phyloP scores from a whole-genome alignment of 768 basidiomycete genomes.

The Cyclocybe aegerita region DNA sequence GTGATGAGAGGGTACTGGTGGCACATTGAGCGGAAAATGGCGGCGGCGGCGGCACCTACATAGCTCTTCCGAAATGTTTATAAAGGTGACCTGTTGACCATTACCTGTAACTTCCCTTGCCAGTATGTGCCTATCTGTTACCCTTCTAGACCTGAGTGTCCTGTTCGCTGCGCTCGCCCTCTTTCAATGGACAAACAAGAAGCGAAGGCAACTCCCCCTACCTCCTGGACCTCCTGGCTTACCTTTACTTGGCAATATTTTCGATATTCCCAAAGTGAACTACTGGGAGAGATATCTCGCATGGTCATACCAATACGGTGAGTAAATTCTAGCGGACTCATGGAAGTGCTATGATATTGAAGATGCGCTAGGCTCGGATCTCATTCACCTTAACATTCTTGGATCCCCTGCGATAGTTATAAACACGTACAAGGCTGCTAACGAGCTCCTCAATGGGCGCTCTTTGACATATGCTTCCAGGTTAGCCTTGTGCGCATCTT shows the following conservation, averaged over 20 bases:
- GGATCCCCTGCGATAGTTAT: constrained; percentile 24
- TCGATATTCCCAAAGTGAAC: constrained; percentile 8
- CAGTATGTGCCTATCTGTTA: no score
- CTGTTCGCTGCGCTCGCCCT: no score
- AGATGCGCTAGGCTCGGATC: constrained; percentile 18
- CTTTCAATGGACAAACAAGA: no score
- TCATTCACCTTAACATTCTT: constrained; percentile 22
- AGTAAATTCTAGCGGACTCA: neutral
- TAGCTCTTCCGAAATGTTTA: no score
- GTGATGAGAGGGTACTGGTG: no score
- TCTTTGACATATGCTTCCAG: constrained; percentile 36
- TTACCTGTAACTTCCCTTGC: no score
- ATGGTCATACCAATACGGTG: constrained; percentile 7
- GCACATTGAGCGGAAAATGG: no score
- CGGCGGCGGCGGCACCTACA: no score
- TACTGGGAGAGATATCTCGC: constrained; percentile 12
- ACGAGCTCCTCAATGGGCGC: constrained; percentile 39
- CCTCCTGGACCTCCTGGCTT: constrained; percentile 13
- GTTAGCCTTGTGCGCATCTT: neutral
- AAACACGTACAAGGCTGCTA: constrained; percentile 29
- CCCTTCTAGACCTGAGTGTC: no score
- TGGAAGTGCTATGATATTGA: neutral
- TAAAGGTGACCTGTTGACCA: no score
- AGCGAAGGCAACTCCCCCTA: neutral
- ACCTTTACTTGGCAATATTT: constrained; percentile 14